Percentiles rank a stretch among this genome's conserved stretches.
phyloP scores from a whole-genome alignment of 2,329 filamentous ascomycete genomes.

The Xylaria sp. region DNA sequence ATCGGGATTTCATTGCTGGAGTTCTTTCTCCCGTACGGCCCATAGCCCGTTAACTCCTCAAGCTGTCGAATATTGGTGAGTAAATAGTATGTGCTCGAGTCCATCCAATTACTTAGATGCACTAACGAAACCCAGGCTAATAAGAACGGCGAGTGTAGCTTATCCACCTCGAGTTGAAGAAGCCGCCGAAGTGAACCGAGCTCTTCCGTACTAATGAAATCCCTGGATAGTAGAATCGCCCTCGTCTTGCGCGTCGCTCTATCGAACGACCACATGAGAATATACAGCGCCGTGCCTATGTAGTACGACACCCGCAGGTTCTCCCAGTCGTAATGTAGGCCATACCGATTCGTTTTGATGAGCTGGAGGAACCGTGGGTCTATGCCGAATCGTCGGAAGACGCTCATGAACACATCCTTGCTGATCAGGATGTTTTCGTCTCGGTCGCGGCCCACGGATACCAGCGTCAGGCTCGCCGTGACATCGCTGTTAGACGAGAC shows the following conservation, averaged over 20 bases:
- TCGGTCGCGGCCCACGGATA: slow-evolving; percentile 24
- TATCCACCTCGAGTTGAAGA: slow-evolving; percentile 17
- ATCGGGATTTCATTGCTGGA: slow-evolving; percentile 15
- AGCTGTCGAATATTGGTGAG: slow-evolving; percentile 31
- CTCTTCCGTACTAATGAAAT: slow-evolving; percentile 22
- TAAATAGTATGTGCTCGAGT: slow-evolving; percentile 33
- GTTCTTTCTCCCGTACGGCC: slow-evolving; percentile 24
- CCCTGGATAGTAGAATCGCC: slow-evolving; percentile 26
- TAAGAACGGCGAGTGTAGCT: slow-evolving; percentile 30
- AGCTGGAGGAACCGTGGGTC: slow-evolving; percentile 29
- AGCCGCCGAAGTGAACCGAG: slow-evolving; percentile 22
- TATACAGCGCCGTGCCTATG: slow-evolving; percentile 33
- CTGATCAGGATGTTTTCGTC: slow-evolving; percentile 27
- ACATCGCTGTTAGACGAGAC: slow-evolving; percentile 17
- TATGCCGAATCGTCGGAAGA: slow-evolving; percentile 27
- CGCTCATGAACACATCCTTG: slow-evolving; percentile 21
- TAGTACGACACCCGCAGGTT: slow-evolving; percentile 29
- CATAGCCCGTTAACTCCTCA: slow-evolving; percentile 30
- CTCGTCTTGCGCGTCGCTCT: slow-evolving; percentile 25
- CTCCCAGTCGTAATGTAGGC: slow-evolving; percentile 31
- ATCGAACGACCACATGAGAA: slow-evolving; percentile 35
- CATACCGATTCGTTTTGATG: slow-evolving; percentile 32
- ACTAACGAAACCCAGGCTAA: slow-evolving; percentile 32
- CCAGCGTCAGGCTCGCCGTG: slow-evolving; percentile 26
- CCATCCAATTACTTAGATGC: slow-evolving; percentile 34